Conservation (phyloP, 768 basidiomycete species). For the Boletus rex-veris region DNA sequence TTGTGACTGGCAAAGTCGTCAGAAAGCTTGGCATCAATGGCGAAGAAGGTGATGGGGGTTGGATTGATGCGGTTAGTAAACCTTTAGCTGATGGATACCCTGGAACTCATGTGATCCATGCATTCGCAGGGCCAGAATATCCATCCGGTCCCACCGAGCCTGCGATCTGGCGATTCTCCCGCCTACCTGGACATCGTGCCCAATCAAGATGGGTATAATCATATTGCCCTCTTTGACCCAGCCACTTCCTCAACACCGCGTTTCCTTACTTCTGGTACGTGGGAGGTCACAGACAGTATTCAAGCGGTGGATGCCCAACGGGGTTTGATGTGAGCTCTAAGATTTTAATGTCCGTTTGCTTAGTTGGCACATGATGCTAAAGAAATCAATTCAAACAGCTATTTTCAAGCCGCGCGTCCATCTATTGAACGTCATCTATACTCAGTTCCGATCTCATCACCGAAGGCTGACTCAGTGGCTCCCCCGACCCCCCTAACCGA, state of each 20-base stretch:
- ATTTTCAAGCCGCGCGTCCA: slow-evolving; percentile 84
- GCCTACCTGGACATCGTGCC: slow-evolving; percentile 94
- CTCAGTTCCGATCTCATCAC: slow-evolving; percentile 66
- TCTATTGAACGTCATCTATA: slow-evolving; percentile 84
- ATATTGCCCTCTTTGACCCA: slow-evolving; percentile 89
- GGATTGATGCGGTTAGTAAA: slow-evolving; percentile 80
- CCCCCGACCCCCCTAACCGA: slow-evolving; percentile 54
- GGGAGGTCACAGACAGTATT: slow-evolving; percentile 84
- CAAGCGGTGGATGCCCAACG: slow-evolving; percentile 65
- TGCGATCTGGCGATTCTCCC: slow-evolving; percentile 42
- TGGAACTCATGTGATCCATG: slow-evolving; percentile 13
- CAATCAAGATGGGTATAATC: slow-evolving; percentile 76
- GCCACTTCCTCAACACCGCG: slow-evolving; percentile 62
- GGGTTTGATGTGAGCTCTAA: slow-evolving; percentile 62
- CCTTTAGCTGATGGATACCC: slow-evolving; percentile 1
- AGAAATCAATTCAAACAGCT: slow-evolving; percentile 45
- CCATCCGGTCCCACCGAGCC: slow-evolving; percentile 46
- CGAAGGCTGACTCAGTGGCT: slow-evolving; percentile 29
- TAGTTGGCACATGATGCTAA: slow-evolving; percentile 20
- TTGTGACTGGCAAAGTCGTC: slow-evolving; percentile 53
- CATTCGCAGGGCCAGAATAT: slow-evolving; percentile 57
- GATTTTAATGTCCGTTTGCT: slow-evolving; percentile 32
- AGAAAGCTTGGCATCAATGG: slow-evolving; percentile 77
- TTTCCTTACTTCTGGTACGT: slow-evolving; percentile 83
- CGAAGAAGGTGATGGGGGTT: slow-evolving; percentile 88